These are phyloP conservation scores for Xylaria sp. DNA, from an alignment of 2,329 filamentous ascomycete species.

Conservation along the genomic window DNA sequence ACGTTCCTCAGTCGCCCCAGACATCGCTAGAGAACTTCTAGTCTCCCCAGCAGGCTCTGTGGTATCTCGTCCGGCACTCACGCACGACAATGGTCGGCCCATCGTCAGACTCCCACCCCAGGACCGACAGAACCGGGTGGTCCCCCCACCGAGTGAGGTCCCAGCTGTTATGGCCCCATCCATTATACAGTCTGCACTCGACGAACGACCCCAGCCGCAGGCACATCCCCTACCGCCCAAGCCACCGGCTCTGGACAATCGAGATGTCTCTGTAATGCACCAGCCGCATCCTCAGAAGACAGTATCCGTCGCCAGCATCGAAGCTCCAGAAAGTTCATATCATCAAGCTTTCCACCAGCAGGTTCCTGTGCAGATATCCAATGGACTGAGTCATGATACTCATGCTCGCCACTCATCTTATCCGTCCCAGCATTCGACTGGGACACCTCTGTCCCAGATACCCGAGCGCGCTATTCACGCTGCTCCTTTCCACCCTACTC, in stretches of 20 bases:
- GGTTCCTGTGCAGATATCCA: conserved; percentile 68
- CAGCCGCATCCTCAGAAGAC: conserved; percentile 93
- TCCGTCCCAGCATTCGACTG: conserved; percentile 63
- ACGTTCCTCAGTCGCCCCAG: conserved; percentile 70
- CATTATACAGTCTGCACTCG: conserved; percentile 39
- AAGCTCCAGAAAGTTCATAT: conserved; percentile 64
- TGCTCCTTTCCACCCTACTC: conserved; percentile 76
- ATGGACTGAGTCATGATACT: conserved; percentile 51
- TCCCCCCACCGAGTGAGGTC: conserved; percentile 24
- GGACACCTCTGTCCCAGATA: conserved; percentile 84
- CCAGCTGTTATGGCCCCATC: conserved; percentile 21
- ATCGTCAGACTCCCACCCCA: conserved; percentile 78
- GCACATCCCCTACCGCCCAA: conserved; percentile 54
- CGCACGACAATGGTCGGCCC: conserved; percentile 59
- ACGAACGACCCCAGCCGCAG: conserved; percentile 52
- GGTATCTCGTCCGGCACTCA: conserved; percentile 61
- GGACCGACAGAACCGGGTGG: conserved; percentile 31
- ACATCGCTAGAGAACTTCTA: conserved; percentile 64
- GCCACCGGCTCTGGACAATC: conserved; percentile 53
- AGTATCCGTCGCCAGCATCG: conserved; percentile 88
- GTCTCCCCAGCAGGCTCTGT: conserved; percentile 77
- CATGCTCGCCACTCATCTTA: conserved; percentile 66
- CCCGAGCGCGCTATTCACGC: conserved; percentile 90
- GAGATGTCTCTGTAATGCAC: conserved; percentile 63
- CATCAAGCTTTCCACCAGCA: conserved; percentile 93